Percentiles rank a stretch among this genome's conserved stretches.
Conservation (phyloP, 2,329 filamentous ascomycete species). For the Cryphonectria naterciae region DNA sequence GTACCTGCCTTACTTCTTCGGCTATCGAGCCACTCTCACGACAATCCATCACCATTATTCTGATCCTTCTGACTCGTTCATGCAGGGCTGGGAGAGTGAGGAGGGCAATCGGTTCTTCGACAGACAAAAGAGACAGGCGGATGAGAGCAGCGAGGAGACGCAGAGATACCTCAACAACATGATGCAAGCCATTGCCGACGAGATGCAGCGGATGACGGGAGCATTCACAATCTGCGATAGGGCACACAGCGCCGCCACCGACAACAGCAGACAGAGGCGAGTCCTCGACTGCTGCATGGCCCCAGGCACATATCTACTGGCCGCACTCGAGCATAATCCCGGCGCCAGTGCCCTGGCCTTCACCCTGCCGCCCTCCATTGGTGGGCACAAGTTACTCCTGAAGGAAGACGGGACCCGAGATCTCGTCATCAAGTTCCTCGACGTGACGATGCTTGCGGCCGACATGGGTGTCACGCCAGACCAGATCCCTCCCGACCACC, state of each 20-base stretch:
- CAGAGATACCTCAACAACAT: neutral
- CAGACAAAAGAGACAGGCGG: neutral
- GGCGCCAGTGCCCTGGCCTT: conserved; percentile 37
- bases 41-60: neutral
- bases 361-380: conserved; percentile 44
- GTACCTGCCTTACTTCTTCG: neutral
- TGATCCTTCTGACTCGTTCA: neutral
- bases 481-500: conserved; percentile 40
- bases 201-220: neutral
- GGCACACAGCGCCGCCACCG: neutral
- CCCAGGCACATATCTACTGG: conserved; percentile 3
- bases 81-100: conserved; percentile 15
- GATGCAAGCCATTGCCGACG: conserved; percentile 8
- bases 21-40: neutral
- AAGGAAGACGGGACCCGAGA: neutral
- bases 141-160: neutral
- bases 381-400: conserved; percentile 46
- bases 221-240: conserved; percentile 12
- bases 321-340: conserved; percentile 2
- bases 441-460: conserved; percentile 55
- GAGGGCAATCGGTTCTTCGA: conserved; percentile 1
- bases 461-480: conserved; percentile 45
- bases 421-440: conserved; percentile 39
- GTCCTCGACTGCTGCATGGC: conserved; percentile 23
- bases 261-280: neutral